These are phyloP conservation scores for Vitis riparia DNA, from an alignment of 164 flowering plant species.

Conservation along the genomic window DNA sequence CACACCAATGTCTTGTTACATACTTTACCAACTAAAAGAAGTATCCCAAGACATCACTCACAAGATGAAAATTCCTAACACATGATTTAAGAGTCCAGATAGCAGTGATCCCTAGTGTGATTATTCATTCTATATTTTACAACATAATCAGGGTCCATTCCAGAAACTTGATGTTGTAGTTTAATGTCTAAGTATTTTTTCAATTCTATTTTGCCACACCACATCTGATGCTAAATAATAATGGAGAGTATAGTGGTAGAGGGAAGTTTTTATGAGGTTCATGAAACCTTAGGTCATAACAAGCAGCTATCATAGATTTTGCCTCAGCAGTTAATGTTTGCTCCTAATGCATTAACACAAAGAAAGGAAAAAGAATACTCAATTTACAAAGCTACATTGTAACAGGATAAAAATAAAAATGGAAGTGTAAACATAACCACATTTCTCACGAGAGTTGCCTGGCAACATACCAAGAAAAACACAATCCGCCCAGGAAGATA, in stretches of 20 bases:
- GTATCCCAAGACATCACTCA: neutral
- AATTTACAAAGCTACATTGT: no score
- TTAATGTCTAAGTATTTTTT: neutral
- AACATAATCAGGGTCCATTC: neutral
- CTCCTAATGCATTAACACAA: no score
- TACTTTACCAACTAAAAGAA: neutral
- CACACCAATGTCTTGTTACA: neutral
- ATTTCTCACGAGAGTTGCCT: neutral
- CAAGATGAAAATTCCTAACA: neutral
- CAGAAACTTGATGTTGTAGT: neutral
- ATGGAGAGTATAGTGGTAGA: no score
- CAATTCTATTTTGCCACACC: no score
- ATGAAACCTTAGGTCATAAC: neutral
- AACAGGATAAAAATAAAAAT: neutral
- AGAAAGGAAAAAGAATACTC: no score
- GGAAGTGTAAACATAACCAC: neutral
- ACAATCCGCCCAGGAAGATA: conserved; percentile 99
- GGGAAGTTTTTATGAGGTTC: neutral
- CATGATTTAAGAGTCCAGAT: neutral
- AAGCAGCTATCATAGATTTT: neutral
- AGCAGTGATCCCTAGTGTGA: neutral
- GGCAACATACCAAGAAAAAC: conserved; percentile 82
- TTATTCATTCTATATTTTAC: neutral
- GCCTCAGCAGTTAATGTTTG: neutral
- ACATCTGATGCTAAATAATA: no score